Base-by-base conservation (phyloP, 2,329 filamentous ascomycete genomes). In the Aspergillus carbonarius region DNA sequence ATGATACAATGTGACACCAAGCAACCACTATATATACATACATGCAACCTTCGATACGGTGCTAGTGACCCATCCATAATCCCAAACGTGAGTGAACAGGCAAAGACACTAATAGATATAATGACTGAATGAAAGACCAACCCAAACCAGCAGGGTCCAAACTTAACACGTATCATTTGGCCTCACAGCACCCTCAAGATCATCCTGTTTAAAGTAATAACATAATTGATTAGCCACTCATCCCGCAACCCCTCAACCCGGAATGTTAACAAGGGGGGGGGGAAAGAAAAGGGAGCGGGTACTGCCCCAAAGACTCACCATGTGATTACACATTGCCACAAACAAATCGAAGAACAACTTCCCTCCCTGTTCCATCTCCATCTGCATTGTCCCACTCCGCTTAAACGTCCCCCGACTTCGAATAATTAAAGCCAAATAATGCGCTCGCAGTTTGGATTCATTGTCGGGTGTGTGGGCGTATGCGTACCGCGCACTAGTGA, bases 321-420 rank as follows among this genome's bases (percentile, higher is more conserved):
- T 90, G 72, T 96, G 91, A 73, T 96, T 96, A 77, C 90, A 92
- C 77, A 96, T 86, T 17, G 93, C 92, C 52, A 96, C 93, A 73
- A 96, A 97, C 46, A 96, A 81, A 72, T 96, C 93, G 72, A 96
- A 97, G 80, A 96, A 96, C 59, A 96, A 81, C 70, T 90, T 90
- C 55, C 91, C 91, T 27, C 93, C 93, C 61, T 86, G 85, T 74
- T 90, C 90, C 92, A 97, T 96, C 79, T 96, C 92, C 66, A 91
- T 85, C 78, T 96, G 93, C 92, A 96, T 96, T 3, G 92, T 96
- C 55, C 92, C 92, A 76, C 92, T 96, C 56, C 91, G 84, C 82
- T 96, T 96, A 78, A 97, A 96, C 2, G 91, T 96, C 71, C 85
- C 85, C 65, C 93, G 86, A 68, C 89, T 91, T 64, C 92, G 88